Conservation (phyloP, 2,329 filamentous ascomycete genomes). For the Sclerotinia minor region DNA sequence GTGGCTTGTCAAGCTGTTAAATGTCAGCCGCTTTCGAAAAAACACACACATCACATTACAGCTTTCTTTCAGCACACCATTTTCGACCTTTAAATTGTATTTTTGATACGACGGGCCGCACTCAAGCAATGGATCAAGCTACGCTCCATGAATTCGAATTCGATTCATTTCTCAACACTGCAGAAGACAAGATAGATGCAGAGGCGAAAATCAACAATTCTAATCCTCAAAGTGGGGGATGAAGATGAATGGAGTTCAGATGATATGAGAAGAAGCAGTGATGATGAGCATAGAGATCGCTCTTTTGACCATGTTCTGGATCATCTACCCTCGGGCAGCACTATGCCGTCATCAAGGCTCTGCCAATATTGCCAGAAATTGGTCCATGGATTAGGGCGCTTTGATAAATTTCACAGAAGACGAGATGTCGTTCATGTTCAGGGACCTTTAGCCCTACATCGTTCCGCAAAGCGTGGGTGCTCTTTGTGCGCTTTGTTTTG, state of each 20-base stretch:
- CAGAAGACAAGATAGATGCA: background rate
- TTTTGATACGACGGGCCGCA: too few relatives aligned
- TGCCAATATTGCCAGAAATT: background rate
- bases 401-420: background rate
- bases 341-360: background rate
- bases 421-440: background rate
- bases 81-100: too few relatives aligned
- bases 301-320: background rate
- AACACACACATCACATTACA: too few relatives aligned
- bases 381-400: background rate
- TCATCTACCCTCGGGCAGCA: background rate
- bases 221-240: background rate
- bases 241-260: too few relatives aligned
- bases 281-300: background rate
- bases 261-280: too few relatives aligned
- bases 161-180: too few relatives aligned
- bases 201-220: too few relatives aligned
- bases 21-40: too few relatives aligned
- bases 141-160: too few relatives aligned
- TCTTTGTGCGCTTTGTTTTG: background rate
- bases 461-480: background rate
- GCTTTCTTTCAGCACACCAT: too few relatives aligned
- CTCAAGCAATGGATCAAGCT: too few relatives aligned
- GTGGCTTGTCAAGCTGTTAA: too few relatives aligned
- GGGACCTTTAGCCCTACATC: background rate